A percentile compares a stretch with the other conserved stretches of the same genome.
These are phyloP conservation scores for Fistulinella prunicolor DNA, from an alignment of 768 basidiomycete genomes.

Conservation along the genomic window DNA sequence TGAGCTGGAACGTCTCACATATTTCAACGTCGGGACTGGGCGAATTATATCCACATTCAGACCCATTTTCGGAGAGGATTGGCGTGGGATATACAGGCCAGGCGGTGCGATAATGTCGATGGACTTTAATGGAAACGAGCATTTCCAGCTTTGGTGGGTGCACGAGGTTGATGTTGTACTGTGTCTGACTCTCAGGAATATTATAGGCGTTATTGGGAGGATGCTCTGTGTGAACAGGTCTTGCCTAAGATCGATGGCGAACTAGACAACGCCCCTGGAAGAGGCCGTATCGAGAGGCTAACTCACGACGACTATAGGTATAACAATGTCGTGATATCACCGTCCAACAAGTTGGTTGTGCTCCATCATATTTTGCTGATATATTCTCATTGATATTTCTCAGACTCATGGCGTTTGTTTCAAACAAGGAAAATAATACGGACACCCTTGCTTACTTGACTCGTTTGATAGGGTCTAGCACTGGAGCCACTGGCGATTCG, in stretches of 20 bases:
- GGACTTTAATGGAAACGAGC: constrained; percentile 41
- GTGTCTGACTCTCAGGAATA: not conserved
- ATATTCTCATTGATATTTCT: constrained; percentile 3
- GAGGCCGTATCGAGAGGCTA: constrained; percentile 40
- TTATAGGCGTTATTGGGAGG: constrained; percentile 45
- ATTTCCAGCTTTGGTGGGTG: constrained; percentile 40
- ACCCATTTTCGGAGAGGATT: constrained; percentile 38
- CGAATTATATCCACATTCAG: constrained; percentile 33
- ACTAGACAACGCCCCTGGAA: constrained; percentile 38
- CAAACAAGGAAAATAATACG: constrained; percentile 40
- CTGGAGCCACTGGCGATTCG: constrained; percentile 28
- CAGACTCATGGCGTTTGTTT: constrained; percentile 39
- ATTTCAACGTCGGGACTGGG: constrained; percentile 40
- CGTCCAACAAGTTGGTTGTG: constrained; percentile 35
- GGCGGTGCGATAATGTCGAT: constrained; percentile 38
- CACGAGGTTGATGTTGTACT: not conserved
- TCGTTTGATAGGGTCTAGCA: constrained; percentile 30
- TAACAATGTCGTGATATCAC: constrained; percentile 26
- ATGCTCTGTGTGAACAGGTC: constrained; percentile 21
- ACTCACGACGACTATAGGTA: constrained; percentile 40
- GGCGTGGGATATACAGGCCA: constrained; percentile 36
- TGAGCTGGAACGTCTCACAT: constrained; percentile 35
- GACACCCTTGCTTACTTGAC: constrained; percentile 39
- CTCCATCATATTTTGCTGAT: not conserved
- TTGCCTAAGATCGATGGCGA: constrained; percentile 38